These are phyloP conservation scores for Suillus americanus DNA, from an alignment of 768 basidiomycete species.

Conservation along the genomic window DNA sequence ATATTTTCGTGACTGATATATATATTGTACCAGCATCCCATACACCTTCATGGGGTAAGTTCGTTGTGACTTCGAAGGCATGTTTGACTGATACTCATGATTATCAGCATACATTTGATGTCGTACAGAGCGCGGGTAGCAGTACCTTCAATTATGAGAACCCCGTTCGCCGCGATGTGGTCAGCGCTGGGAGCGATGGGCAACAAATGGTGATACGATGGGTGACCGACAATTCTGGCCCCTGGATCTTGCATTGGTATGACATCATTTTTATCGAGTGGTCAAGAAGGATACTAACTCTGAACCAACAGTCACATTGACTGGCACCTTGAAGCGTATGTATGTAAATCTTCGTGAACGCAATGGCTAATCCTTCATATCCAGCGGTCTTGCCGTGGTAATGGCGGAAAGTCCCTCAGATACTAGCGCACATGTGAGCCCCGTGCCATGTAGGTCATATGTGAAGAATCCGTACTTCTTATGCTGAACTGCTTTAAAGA, in stretches of 20 bases:
- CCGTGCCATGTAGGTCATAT: not conserved
- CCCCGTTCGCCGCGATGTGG: slow-evolving; percentile 52
- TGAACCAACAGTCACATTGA: slow-evolving; percentile 17
- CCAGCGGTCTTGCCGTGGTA: slow-evolving; percentile 30
- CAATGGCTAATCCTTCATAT: not conserved
- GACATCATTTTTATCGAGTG: not conserved
- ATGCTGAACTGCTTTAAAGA: slow-evolving; percentile 10
- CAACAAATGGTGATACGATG: slow-evolving; percentile 43
- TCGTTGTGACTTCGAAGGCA: not conserved
- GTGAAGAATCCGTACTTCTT: not conserved
- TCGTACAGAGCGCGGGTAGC: slow-evolving; percentile 40
- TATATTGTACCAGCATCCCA: slow-evolving; percentile 34
- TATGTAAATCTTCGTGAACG: not conserved
- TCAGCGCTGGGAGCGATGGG: slow-evolving; percentile 23
- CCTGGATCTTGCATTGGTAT: slow-evolving; percentile 30
- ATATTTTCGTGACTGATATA: not conserved
- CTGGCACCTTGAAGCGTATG: slow-evolving; percentile 20
- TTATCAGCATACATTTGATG: slow-evolving; percentile 43
- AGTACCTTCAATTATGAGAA: slow-evolving; percentile 44
- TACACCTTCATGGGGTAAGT: slow-evolving; percentile 44
- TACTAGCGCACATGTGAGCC: not conserved
- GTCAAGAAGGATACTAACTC: not conserved
- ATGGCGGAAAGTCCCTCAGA: slow-evolving; percentile 25
- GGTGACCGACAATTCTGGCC: slow-evolving; percentile 52
- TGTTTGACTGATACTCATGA: not conserved